phyloP scores from a whole-genome alignment of 495 filamentous ascomycete genomes.

The Podospora bellae-mahoneyi region DNA sequence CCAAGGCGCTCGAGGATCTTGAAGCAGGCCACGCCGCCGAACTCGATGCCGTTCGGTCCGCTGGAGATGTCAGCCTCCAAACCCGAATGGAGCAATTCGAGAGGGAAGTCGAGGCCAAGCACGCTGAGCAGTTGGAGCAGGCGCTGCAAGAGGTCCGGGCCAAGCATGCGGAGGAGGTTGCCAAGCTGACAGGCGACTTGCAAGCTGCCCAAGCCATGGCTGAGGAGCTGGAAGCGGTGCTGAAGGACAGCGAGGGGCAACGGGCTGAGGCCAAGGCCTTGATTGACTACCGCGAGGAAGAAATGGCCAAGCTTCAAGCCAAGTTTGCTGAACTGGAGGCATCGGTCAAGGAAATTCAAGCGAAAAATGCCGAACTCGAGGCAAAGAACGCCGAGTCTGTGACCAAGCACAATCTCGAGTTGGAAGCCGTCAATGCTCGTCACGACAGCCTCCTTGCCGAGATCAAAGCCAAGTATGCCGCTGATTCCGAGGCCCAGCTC shows the following conservation, averaged over 20 bases:
- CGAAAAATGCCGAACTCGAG: slow-evolving; percentile 44
- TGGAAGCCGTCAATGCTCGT: slow-evolving; percentile 41
- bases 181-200: slow-evolving; percentile 29
- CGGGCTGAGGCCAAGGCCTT: not conserved
- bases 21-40: slow-evolving; percentile 40
- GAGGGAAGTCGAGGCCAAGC: slow-evolving; percentile 27
- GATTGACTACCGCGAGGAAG: not conserved
- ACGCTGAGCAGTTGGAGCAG: slow-evolving; percentile 29
- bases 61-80: slow-evolving; percentile 27
- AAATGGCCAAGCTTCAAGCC: slow-evolving; percentile 23
- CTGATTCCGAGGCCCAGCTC: slow-evolving; percentile 14
- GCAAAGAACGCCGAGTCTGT: slow-evolving; percentile 36
- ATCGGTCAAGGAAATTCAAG: slow-evolving; percentile 43
- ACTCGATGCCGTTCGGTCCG: slow-evolving; percentile 29
- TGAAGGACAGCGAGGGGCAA: not conserved
- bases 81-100: slow-evolving; percentile 28
- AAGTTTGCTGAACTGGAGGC: slow-evolving; percentile 42
- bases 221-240: slow-evolving; percentile 33
- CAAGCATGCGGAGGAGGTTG: slow-evolving; percentile 32
- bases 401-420: slow-evolving; percentile 30
- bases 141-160: slow-evolving; percentile 27
- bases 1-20: slow-evolving; percentile 41
- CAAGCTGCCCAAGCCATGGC: slow-evolving; percentile 33
- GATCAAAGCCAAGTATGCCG: slow-evolving; percentile 40
- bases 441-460: slow-evolving; percentile 43